Conservation (phyloP, 2,329 filamentous ascomycete species). For the Pseudogymnoascus sp. region DNA sequence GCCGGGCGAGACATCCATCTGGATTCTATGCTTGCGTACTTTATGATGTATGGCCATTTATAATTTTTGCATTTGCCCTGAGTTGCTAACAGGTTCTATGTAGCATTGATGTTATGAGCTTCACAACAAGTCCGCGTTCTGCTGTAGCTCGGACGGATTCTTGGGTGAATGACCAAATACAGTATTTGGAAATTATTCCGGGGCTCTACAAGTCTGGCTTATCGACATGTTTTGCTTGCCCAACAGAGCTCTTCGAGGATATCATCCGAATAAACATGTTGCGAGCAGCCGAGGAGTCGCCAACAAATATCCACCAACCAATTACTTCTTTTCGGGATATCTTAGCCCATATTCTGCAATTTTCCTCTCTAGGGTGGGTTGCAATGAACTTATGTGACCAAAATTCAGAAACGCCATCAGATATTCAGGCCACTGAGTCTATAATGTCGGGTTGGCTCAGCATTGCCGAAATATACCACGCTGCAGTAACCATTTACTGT, state of each 20-base stretch:
- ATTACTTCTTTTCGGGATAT: not conserved
- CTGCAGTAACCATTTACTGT: not conserved
- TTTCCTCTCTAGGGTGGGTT: not conserved
- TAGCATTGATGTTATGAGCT: slow-evolving; percentile 5
- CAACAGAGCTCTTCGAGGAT: not conserved
- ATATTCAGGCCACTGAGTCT: not conserved
- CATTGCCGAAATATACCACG: not conserved
- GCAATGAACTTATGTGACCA: not conserved
- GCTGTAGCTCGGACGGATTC: not conserved
- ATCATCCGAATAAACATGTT: not conserved
- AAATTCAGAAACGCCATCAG: not conserved
- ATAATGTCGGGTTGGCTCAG: not conserved
- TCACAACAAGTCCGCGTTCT: not conserved
- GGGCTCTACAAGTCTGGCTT: not conserved
- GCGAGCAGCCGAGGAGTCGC: not conserved
- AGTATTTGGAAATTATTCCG: not conserved
- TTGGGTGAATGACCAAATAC: not conserved
- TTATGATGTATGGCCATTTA: not conserved
- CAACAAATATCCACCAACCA: not conserved
- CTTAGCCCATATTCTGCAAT: not conserved
- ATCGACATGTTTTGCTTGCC: not conserved
- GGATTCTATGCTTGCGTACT: not conserved
- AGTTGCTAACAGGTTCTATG: not conserved
- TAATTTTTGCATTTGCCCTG: not conserved
- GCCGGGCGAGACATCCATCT: not conserved